Conservation (phyloP, 306 rosid genomes). For the Acacia melanoxylon region DNA sequence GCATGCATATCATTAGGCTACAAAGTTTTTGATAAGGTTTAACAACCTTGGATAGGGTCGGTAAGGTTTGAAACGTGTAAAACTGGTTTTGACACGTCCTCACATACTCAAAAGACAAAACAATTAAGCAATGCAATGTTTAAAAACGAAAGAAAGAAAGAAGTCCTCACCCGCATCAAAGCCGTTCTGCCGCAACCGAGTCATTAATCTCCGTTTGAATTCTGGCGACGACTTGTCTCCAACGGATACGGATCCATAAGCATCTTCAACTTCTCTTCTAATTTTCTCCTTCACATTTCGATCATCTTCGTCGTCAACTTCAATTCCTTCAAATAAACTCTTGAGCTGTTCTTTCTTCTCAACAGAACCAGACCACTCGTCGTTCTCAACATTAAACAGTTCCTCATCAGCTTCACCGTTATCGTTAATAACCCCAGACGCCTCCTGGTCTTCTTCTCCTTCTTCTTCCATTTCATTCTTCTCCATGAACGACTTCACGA, state of each 20-base stretch:
- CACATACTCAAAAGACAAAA: too few relatives aligned
- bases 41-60: too few relatives aligned
- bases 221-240: conserved; percentile 37
- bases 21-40: too few relatives aligned
- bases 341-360: conserved; percentile 43
- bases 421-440: background rate
- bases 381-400: conserved; percentile 15
- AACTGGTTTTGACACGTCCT: too few relatives aligned
- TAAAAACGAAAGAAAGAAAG: background rate
- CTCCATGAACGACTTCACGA: conserved; percentile 80
- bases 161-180: conserved; percentile 80
- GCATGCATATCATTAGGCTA: too few relatives aligned
- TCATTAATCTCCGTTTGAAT: conserved; percentile 68
- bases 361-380: conserved; percentile 36
- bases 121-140: background rate
- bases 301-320: conserved; percentile 16
- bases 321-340: conserved; percentile 34
- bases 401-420: conserved; percentile 11
- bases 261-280: conserved; percentile 43
- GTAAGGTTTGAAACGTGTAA: too few relatives aligned
- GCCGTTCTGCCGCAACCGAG: conserved; percentile 59
- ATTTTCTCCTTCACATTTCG: conserved; percentile 40
- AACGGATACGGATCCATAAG: background rate
- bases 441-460: background rate
- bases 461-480: conserved; percentile 28